phyloP scores from a whole-genome alignment of 2,329 filamentous ascomycete species.

The Aplosporella prunicola region DNA sequence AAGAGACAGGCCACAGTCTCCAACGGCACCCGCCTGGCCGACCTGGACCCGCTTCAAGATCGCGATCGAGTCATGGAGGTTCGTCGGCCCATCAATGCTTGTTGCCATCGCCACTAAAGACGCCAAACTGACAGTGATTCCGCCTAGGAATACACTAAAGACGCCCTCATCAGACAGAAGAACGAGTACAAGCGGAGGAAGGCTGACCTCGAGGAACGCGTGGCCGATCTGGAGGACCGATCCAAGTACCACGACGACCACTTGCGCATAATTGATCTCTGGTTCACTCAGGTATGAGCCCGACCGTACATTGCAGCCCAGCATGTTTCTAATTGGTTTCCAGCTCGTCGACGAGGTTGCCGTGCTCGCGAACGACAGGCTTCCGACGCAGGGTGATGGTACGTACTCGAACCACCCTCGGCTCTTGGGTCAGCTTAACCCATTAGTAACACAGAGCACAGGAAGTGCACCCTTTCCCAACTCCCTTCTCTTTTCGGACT shows the following conservation, averaged over 20 bases:
- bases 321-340: constrained; percentile 17
- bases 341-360: constrained; percentile 41
- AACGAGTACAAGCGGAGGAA: constrained; percentile 94
- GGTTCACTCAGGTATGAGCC: constrained; percentile 77
- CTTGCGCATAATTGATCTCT: constrained; percentile 78
- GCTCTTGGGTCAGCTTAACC: too few relatives aligned
- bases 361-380: constrained; percentile 30
- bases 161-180: constrained; percentile 95
- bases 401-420: too few relatives aligned
- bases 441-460: constrained; percentile 1
- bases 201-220: constrained; percentile 65
- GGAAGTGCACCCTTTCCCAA: constrained; percentile 36
- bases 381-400: too few relatives aligned
- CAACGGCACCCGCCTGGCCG: constrained; percentile 64
- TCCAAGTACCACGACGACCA: constrained; percentile 85
- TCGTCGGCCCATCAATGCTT: constrained; percentile 31
- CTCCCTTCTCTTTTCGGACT: constrained; percentile 46
- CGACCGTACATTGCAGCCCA: constrained; percentile 9
- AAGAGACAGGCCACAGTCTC: constrained; percentile 75
- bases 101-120: constrained; percentile 25
- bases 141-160: constrained; percentile 77
- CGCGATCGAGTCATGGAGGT: constrained; percentile 46
- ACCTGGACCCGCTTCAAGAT: constrained; percentile 40
- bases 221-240: constrained; percentile 71
- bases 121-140: constrained; percentile 8